These are phyloP conservation scores for Cladosporium sp. DNA, from an alignment of 2,329 filamentous ascomycete species.

Conservation along the genomic window DNA sequence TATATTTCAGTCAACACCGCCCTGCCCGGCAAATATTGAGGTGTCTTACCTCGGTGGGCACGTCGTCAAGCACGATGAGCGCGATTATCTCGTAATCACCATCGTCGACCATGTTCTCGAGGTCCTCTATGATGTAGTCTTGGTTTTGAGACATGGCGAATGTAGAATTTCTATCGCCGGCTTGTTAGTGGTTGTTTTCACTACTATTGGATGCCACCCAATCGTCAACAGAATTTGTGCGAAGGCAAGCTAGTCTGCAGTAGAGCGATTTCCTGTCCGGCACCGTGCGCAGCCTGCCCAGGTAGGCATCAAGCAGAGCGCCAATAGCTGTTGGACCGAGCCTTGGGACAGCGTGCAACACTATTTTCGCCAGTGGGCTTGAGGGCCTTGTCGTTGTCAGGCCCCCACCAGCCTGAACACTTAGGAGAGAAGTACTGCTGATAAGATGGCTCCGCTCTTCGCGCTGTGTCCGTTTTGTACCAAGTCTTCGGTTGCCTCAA, in stretches of 20 bases:
- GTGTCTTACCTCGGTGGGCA: not conserved
- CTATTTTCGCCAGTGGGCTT: too few relatives aligned
- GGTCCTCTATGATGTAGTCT: not conserved
- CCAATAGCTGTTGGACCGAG: too few relatives aligned
- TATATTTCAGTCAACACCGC: not conserved
- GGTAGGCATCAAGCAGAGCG: too few relatives aligned
- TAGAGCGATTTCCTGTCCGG: not conserved
- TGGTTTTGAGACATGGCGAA: not conserved
- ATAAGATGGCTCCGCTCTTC: too few relatives aligned
- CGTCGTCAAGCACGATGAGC: not conserved
- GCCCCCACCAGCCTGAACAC: too few relatives aligned
- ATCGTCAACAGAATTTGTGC: not conserved
- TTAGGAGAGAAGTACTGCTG: too few relatives aligned
- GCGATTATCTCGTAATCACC: not conserved
- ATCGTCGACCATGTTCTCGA: not conserved
- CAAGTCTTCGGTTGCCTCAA: too few relatives aligned
- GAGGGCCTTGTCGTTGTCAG: too few relatives aligned
- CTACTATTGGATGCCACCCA: not conserved
- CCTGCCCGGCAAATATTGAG: not conserved
- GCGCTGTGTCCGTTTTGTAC: too few relatives aligned
- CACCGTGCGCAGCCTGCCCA: too few relatives aligned
- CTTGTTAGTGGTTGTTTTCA: not conserved
- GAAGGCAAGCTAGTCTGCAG: not conserved
- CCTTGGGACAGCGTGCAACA: too few relatives aligned
- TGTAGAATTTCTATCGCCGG: not conserved